Evolutionary conservation across 2,329 filamentous ascomycete species (phyloP).

Genomic region (Allantophomopsis cytisporea): DNA sequence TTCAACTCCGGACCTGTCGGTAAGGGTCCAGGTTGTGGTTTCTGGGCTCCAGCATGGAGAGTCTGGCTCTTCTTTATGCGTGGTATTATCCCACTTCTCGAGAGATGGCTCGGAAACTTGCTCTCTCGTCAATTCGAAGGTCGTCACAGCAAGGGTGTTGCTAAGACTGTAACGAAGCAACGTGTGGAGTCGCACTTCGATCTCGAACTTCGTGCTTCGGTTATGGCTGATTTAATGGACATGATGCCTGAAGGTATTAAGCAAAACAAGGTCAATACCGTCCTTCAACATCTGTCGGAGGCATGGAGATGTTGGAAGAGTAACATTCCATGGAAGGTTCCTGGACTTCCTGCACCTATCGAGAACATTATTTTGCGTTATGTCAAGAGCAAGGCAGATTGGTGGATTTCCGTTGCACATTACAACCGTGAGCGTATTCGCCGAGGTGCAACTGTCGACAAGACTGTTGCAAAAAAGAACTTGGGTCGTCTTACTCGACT

Average conservation of each 20-base stretch:
- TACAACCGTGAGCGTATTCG: conserved; percentile 98
- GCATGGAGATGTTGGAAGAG: conserved; percentile 99
- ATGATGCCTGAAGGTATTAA: conserved; percentile 99
- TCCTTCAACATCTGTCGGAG: conserved; percentile 92
- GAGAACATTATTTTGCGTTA: conserved; percentile 98
- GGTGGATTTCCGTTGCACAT: conserved; percentile 98
- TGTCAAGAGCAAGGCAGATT: conserved; percentile 97
- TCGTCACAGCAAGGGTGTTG: conserved; percentile 95
- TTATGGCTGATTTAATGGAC: conserved; percentile 98
- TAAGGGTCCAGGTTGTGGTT: conserved; percentile 94
- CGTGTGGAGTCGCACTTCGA: conserved; percentile 98
- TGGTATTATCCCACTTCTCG: conserved; percentile 90
- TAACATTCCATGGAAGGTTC: conserved; percentile 99
- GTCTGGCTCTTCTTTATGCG: conserved; percentile 99
- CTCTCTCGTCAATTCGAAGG: conserved; percentile 96
- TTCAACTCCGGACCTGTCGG: conserved; percentile 96
- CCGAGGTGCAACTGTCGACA: conserved; percentile 92
- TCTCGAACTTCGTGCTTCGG: conserved; percentile 88
- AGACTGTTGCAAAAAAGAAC: conserved; percentile 99
- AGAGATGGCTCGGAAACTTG: conserved; percentile 94
- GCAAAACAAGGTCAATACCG: conserved; percentile 97
- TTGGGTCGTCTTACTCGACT: conserved; percentile 84
- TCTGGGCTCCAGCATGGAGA: conserved; percentile 97
- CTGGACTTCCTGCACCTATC: conserved; percentile 87
- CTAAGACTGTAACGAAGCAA: conserved; percentile 98